These are phyloP conservation scores for Sarocladium brachiariae DNA, from an alignment of 2,329 filamentous ascomycete genomes.

Conservation along the genomic window DNA sequence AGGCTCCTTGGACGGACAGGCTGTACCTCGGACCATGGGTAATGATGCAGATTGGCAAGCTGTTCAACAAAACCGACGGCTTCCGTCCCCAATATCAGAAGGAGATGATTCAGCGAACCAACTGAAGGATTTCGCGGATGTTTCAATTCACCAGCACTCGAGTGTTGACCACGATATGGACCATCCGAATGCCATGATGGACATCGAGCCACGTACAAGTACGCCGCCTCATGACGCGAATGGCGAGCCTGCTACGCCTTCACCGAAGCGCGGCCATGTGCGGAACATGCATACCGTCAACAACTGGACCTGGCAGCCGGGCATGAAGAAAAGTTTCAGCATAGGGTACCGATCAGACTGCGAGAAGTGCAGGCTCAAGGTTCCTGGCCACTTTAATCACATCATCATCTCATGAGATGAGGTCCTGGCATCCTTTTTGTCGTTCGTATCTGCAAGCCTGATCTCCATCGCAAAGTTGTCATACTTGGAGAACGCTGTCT, in stretches of 20 bases:
- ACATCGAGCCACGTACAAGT: conserved; percentile 22
- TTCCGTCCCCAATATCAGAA: conserved; percentile 56
- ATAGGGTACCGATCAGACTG: conserved; percentile 75
- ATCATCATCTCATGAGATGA: conserved; percentile 57
- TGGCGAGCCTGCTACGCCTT: conserved; percentile 34
- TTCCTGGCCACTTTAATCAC: conserved; percentile 76
- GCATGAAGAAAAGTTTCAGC: conserved; percentile 65
- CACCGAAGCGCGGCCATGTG: conserved; percentile 47
- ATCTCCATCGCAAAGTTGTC: too few species aligned
- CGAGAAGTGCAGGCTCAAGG: conserved; percentile 67
- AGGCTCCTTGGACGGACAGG: conserved; percentile 33
- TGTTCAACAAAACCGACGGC: conserved; percentile 44
- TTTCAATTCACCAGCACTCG: neutral
- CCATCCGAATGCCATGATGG: conserved; percentile 32
- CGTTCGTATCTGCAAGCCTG: too few species aligned
- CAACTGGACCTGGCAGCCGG: conserved; percentile 53
- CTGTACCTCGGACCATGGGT: conserved; percentile 42
- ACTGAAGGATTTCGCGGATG: conserved; percentile 5
- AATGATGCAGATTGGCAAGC: conserved; percentile 42
- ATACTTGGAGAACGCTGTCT: too few species aligned
- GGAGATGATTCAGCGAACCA: conserved; percentile 39
- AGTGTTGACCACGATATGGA: conserved; percentile 23
- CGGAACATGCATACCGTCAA: conserved; percentile 54
- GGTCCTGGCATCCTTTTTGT: too few species aligned
- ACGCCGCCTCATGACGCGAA: conserved; percentile 22